A percentile compares a stretch with the other conserved stretches of the same genome.
Conservation (phyloP, 2,329 filamentous ascomycete species). For the Epichloe hybrida region DNA sequence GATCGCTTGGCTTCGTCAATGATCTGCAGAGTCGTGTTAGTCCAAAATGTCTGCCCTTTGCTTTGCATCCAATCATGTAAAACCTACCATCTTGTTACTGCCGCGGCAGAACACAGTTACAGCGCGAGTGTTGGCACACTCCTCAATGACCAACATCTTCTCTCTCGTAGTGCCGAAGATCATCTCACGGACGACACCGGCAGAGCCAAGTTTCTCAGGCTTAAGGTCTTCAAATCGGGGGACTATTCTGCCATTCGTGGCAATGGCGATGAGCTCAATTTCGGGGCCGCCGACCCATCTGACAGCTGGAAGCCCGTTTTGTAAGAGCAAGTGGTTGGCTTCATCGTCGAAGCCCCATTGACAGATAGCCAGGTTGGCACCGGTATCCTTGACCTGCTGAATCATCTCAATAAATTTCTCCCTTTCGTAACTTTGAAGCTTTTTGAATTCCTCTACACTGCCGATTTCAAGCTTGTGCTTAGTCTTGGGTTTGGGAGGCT, state of each 20-base stretch:
- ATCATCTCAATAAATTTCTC: slow-evolving; percentile 99
- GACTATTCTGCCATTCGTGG: slow-evolving; percentile 94
- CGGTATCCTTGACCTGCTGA: slow-evolving; percentile 90
- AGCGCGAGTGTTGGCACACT: slow-evolving; percentile 93
- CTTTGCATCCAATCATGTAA: neutral
- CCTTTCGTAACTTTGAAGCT: slow-evolving; percentile 87
- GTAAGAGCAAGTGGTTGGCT: slow-evolving; percentile 90
- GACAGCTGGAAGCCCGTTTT: slow-evolving; percentile 90
- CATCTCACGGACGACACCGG: slow-evolving; percentile 87
- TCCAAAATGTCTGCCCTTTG: neutral
- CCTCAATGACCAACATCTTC: slow-evolving; percentile 99
- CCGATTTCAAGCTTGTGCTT: slow-evolving; percentile 99
- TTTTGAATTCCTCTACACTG: slow-evolving; percentile 95
- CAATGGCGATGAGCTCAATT: slow-evolving; percentile 96
- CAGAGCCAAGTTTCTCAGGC: slow-evolving; percentile 77
- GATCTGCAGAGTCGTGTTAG: slow-evolving; percentile 44
- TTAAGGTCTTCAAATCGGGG: slow-evolving; percentile 92
- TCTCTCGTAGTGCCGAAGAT: slow-evolving; percentile 93
- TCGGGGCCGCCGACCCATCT: slow-evolving; percentile 97
- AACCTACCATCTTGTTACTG: slow-evolving; percentile 94
- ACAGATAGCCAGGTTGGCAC: slow-evolving; percentile 94
- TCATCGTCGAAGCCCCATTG: slow-evolving; percentile 99
- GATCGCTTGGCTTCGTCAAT: slow-evolving; percentile 98
- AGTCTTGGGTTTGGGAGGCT: slow-evolving; percentile 98
- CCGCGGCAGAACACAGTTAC: slow-evolving; percentile 94